phyloP scores from a whole-genome alignment of 495 filamentous ascomycete species.

The Daldinia loculata region DNA sequence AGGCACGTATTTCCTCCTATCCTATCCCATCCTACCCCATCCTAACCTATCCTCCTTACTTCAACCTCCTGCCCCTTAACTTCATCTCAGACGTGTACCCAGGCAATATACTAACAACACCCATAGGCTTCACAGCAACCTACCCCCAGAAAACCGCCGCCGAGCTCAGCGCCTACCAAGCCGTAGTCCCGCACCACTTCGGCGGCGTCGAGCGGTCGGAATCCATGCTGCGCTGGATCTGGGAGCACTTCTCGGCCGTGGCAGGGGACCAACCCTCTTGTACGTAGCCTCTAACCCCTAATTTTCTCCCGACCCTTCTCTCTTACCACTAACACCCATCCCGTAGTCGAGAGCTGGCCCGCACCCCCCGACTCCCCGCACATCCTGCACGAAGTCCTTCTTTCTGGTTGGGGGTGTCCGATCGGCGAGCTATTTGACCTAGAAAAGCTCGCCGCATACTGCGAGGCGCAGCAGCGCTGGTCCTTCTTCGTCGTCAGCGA shows the following conservation, averaged over 20 bases:
- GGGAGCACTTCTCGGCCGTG: slow-evolving; percentile 59
- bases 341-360: slow-evolving; percentile 54
- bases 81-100: not conserved
- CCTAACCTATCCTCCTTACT: not conserved
- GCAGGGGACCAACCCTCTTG: slow-evolving; percentile 62
- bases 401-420: slow-evolving; percentile 59
- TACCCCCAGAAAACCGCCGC: slow-evolving; percentile 42
- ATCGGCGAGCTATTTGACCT: slow-evolving; percentile 62
- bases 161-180: slow-evolving; percentile 48
- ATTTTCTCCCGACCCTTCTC: not conserved
- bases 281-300: not conserved
- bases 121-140: slow-evolving; percentile 56
- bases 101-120: not conserved
- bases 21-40: no score
- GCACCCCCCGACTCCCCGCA: slow-evolving; percentile 22
- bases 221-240: slow-evolving; percentile 53
- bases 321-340: not conserved
- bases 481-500: slow-evolving; percentile 59
- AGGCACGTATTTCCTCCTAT: not conserved
- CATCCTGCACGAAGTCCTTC: slow-evolving; percentile 55
- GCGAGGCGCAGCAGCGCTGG: slow-evolving; percentile 48
- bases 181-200: slow-evolving; percentile 51
- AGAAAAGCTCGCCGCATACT: slow-evolving; percentile 52
- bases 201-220: slow-evolving; percentile 61
- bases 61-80: not conserved